Base-by-base conservation (phyloP, 2,329 filamentous ascomycete species). In the Arthrobotrys sphaeroides region DNA sequence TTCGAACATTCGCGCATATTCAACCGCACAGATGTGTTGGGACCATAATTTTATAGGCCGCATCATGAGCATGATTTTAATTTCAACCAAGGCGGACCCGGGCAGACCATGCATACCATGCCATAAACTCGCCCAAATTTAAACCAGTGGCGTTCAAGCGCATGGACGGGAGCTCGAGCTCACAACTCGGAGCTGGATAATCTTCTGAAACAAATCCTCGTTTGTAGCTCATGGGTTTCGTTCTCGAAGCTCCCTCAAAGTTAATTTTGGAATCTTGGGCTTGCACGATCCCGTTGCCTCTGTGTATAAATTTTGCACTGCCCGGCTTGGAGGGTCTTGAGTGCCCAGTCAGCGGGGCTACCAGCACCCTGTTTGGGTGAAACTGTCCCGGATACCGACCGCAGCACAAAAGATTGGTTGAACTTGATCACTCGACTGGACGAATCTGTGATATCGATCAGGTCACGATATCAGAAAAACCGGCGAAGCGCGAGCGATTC, bases 361-460 rank as follows among this genome's bases (percentile, higher is more conserved):
- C 42, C 49, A 51, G 51, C 55, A 57, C 45, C 70, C 64, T 64
- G 62, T 74, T 74, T 55, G 26, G 55, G 70, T 55, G 70, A 74
- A 68, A 74, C 45, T 62, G 45, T 74, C 62, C 70, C 55, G 42
- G 38, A 70, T 53, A 26, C 16, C 66, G 45, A 43, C 66, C 66
- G 66, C 66, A 70, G 66, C 66, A 68, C 62, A 31, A 49, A 47
- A n/a, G 12, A 51, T 45, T 38, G 38, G 28, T 36, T 5, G 1
- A 28, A 12, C 51, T 60, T 60, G 64, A 51, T 55, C 51, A 55
- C 51, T 55, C 31, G 51, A 22, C 62, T 51, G 18, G 16, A 47
- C 5, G 22, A 18, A 47, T 26, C 45, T n/a, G n/a, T n/a, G n/a
- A n/a, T n/a, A n/a, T n/a, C n/a, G 49, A 59, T 40, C 38, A 38